A percentile compares a stretch with the other conserved stretches of the same genome.
phyloP scores from a whole-genome alignment of 2,329 filamentous ascomycete genomes.

The Xylaria hypoxylon region DNA sequence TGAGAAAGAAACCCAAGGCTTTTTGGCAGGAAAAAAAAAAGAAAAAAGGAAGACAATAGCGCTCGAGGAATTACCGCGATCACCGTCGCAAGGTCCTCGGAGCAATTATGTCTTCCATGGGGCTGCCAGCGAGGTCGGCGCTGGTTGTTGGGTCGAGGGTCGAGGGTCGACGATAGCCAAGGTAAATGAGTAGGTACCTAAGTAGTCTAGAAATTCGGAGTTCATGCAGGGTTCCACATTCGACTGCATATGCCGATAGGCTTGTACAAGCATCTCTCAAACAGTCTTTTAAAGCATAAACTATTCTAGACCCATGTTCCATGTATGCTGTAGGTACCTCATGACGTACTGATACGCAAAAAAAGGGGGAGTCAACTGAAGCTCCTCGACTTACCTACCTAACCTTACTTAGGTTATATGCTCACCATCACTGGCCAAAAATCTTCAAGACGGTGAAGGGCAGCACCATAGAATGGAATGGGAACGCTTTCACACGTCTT shows the following conservation, averaged over 20 bases:
- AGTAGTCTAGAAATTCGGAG: slow-evolving; percentile 15
- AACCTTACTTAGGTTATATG: background rate
- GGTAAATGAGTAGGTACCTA: no score
- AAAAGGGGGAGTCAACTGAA: slow-evolving; percentile 4
- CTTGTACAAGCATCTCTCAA: background rate
- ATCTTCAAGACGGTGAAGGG: background rate
- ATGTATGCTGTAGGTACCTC: background rate
- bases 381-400: background rate
- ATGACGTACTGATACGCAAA: slow-evolving; percentile 39
- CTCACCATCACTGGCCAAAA: background rate
- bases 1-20: background rate
- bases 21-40: background rate
- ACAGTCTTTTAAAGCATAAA: background rate
- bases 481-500: slow-evolving; percentile 54
- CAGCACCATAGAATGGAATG: slow-evolving; percentile 55
- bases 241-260: slow-evolving; percentile 12
- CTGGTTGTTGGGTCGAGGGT: slow-evolving; percentile 2
- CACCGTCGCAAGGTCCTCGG: slow-evolving; percentile 27
- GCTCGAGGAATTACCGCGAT: slow-evolving; percentile 25
- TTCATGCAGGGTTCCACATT: slow-evolving; percentile 10
- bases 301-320: background rate
- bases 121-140: slow-evolving; percentile 24
- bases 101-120: slow-evolving; percentile 22
- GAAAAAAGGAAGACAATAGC: background rate
- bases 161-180: no score